Base-by-base conservation (phyloP, 78 protist genomes). In the Tieghemostelium lacteum region DNA sequence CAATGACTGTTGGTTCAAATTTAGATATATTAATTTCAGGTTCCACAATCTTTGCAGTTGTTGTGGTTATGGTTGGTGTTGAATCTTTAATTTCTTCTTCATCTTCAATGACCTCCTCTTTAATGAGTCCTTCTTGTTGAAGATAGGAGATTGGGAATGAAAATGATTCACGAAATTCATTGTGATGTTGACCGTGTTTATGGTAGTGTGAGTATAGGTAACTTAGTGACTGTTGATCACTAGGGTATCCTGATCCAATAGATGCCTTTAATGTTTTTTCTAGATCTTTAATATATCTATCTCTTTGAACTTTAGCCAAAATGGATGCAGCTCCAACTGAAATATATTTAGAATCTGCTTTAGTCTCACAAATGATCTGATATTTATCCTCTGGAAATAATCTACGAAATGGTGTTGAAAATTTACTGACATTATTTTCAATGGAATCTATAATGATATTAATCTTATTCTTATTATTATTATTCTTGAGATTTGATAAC, bases 311-410 rank as follows among this genome's bases (percentile, higher is more conserved):
- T 29, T 78, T 78, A 12, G 88, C 88, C 4, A 78, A 22, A 6
- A 78, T 66, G 16, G 88, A 78, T 1, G 88, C 88, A 0, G 88
- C 88, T 36, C 71, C 74, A 12, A 70, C 73, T 8, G 88, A 64
- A 12, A 37, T 37, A 40, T 66, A 78, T n/a, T 64, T 78, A 0
- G 3, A 4, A 39, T 78, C 88, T 14, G 88, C 88, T 40, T 78
- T 45, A 39, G 49, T 78, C 12, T 78, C 88, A 29, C 88, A 78
- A 16, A 50, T 24, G 16, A 78, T 37, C 28, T 73, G n/a, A 20
- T 50, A 70, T 0, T 26, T 37, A 40, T 26, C 54, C 34, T 58
- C 54, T 34, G 76, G 70, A 31, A 55, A 78, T 54, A 16, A 2
- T 6, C 5, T 14, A 19, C 12, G n/a, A 34, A 78, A 78, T 14